Conservation (phyloP, 176 grass and related monocot species). For the Raddia guianensis region DNA sequence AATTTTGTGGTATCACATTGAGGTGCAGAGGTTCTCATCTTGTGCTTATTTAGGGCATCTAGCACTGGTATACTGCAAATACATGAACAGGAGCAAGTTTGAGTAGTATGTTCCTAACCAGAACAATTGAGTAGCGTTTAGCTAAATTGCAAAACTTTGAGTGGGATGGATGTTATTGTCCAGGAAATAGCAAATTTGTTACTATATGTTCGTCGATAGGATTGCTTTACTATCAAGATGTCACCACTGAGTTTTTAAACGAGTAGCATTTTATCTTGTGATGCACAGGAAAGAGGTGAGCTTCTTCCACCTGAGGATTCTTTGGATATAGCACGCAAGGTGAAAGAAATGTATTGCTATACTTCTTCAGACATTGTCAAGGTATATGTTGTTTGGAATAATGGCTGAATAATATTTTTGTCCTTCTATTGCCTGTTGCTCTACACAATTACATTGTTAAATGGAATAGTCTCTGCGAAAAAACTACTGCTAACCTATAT, state of each 20-base stretch:
- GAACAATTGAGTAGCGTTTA: conserved; percentile 9
- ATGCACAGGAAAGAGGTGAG: conserved; percentile 91
- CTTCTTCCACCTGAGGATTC: conserved; percentile 93
- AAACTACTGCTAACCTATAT: not conserved
- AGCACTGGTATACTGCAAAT: conserved; percentile 14
- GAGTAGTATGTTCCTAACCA: conserved; percentile 11
- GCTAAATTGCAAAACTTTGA: not conserved
- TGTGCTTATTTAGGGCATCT: conserved; percentile 2
- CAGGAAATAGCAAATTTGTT: not conserved
- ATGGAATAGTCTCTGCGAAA: conserved; percentile 20
- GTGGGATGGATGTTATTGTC: conserved; percentile 12
- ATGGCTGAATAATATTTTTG: conserved; percentile 8
- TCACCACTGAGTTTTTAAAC: not conserved
- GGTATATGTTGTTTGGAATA: conserved; percentile 52
- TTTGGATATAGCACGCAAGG: conserved; percentile 81
- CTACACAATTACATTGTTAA: conserved; percentile 18
- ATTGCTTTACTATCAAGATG: not conserved
- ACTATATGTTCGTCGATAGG: not conserved
- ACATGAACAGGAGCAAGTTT: conserved; percentile 23
- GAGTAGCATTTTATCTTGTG: conserved; percentile 6
- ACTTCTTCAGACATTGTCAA: conserved; percentile 94
- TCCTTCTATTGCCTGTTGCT: conserved; percentile 17
- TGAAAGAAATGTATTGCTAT: conserved; percentile 96
- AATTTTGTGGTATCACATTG: conserved; percentile 33
- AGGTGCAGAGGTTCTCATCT: not conserved